A percentile compares a stretch with the other conserved stretches of the same genome.
phyloP scores from a whole-genome alignment of 2,329 filamentous ascomycete species.

The Fusarium aywerte region DNA sequence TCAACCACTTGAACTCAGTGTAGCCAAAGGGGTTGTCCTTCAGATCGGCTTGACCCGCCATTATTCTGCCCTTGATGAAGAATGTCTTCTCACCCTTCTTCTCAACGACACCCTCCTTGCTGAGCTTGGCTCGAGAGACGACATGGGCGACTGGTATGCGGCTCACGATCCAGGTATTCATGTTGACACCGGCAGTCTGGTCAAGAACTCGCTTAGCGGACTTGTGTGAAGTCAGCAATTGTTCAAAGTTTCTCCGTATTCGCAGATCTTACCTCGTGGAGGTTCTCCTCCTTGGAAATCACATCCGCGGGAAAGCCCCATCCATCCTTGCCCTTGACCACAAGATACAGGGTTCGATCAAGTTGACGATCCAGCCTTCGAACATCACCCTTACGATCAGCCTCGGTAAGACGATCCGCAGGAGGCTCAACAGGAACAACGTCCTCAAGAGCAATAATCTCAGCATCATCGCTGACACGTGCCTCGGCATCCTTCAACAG shows the following conservation, averaged over 20 bases:
- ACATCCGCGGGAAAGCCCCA: conserved; percentile 87
- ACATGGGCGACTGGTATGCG: conserved; percentile 88
- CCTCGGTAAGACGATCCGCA: conserved; percentile 76
- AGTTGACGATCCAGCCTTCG: conserved; percentile 82
- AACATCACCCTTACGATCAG: conserved; percentile 79
- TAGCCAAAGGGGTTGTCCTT: conserved; percentile 76
- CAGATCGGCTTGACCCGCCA: conserved; percentile 93
- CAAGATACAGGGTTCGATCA: conserved; percentile 85
- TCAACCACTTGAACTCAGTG: conserved; percentile 90
- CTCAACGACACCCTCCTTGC: conserved; percentile 56
- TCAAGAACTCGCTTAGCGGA: conserved; percentile 82
- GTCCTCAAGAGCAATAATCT: conserved; percentile 67
- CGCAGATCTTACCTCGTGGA: conserved; percentile 75
- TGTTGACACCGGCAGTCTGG: conserved; percentile 85
- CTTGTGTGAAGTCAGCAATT: conserved; percentile 58
- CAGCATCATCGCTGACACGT: conserved; percentile 68
- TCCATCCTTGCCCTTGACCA: conserved; percentile 78
- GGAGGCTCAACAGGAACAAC: conserved; percentile 77
- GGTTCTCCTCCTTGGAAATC: conserved; percentile 75
- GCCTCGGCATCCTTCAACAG: conserved; percentile 80
- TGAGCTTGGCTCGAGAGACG: conserved; percentile 64
- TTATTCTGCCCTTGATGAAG: conserved; percentile 95
- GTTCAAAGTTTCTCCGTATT: background rate
- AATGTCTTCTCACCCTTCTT: conserved; percentile 83
- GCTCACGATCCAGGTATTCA: conserved; percentile 98